Evolutionary conservation across 2,329 filamentous ascomycete genomes (phyloP).

Genomic region (Colletotrichum ledebouriae): DNA sequence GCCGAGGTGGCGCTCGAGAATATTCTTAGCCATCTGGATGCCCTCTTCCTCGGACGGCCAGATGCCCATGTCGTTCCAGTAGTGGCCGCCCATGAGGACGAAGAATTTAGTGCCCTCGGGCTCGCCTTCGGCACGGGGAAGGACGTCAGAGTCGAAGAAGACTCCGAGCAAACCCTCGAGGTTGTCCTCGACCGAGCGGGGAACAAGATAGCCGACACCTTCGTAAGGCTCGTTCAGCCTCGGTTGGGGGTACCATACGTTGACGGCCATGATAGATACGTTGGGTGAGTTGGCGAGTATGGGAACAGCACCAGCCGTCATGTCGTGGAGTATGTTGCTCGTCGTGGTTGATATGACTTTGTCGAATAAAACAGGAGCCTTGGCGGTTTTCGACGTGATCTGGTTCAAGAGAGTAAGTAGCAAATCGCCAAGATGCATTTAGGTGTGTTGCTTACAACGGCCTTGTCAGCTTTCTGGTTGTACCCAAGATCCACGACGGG

Average conservation of each 20-base stretch:
- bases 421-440: no score
- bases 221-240: constrained; percentile 70
- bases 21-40: constrained; percentile 74
- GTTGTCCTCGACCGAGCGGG: constrained; percentile 80
- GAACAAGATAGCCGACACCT: constrained; percentile 94
- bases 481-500: constrained; percentile 63
- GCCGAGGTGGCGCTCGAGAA: constrained; percentile 80
- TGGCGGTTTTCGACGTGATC: constrained; percentile 48
- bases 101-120: constrained; percentile 68
- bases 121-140: constrained; percentile 51
- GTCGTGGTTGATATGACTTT: constrained; percentile 76
- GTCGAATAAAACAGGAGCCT: constrained; percentile 56
- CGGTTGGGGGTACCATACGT: constrained; percentile 82
- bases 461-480: constrained; percentile 51
- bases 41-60: constrained; percentile 75
- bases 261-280: constrained; percentile 91
- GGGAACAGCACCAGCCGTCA: constrained; percentile 57
- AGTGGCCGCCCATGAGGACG: constrained; percentile 94
- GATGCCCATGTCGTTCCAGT: constrained; percentile 87
- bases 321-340: constrained; percentile 58
- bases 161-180: constrained; percentile 89
- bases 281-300: constrained; percentile 69
- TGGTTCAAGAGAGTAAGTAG: constrained; percentile 44
- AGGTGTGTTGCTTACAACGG: constrained; percentile 55
- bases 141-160: constrained; percentile 84